phyloP scores from a whole-genome alignment of 768 basidiomycete genomes.

The Lyophyllum atratum region DNA sequence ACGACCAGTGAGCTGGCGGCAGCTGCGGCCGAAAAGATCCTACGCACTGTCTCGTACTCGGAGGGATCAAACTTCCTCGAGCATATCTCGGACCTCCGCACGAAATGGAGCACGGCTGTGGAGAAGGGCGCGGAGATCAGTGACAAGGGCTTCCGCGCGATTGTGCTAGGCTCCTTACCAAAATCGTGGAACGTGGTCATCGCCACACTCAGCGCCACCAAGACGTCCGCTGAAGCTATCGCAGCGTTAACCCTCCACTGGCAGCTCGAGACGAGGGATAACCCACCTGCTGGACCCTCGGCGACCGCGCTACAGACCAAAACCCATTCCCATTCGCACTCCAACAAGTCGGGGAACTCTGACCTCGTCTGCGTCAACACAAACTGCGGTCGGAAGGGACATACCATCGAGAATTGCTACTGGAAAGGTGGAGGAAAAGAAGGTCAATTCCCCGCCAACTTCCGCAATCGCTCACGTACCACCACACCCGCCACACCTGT shows the following conservation, averaged over 20 bases:
- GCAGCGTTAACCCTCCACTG: neutral
- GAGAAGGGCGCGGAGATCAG: constrained; percentile 17
- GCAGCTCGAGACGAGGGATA: neutral
- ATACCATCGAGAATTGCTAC: constrained; percentile 30
- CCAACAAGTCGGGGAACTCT: neutral
- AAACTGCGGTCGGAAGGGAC: constrained; percentile 24
- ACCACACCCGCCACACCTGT: neutral
- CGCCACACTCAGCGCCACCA: constrained; percentile 1
- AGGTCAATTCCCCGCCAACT: constrained; percentile 31
- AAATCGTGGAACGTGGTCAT: constrained; percentile 18
- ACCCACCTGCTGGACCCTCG: neutral
- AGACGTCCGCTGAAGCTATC: constrained; percentile 6
- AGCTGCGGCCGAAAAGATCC: constrained; percentile 1
- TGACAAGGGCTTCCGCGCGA: constrained; percentile 16
- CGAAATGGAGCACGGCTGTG: constrained; percentile 16
- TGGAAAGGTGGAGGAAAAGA: constrained; percentile 35
- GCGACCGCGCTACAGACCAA: neutral
- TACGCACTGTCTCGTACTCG: constrained; percentile 6
- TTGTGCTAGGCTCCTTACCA: constrained; percentile 16
- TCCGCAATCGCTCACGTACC: constrained; percentile 9
- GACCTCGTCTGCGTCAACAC: constrained; percentile 16
- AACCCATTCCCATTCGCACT: too few species aligned
- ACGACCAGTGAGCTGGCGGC: constrained; percentile 9
- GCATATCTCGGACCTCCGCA: constrained; percentile 17
- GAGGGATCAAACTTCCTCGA: constrained; percentile 12